Evolutionary conservation across 2,329 filamentous ascomycete genomes (phyloP), one percentile per base, ranked within the genome.

Genomic region (Helicocarpus griseus): DNA sequence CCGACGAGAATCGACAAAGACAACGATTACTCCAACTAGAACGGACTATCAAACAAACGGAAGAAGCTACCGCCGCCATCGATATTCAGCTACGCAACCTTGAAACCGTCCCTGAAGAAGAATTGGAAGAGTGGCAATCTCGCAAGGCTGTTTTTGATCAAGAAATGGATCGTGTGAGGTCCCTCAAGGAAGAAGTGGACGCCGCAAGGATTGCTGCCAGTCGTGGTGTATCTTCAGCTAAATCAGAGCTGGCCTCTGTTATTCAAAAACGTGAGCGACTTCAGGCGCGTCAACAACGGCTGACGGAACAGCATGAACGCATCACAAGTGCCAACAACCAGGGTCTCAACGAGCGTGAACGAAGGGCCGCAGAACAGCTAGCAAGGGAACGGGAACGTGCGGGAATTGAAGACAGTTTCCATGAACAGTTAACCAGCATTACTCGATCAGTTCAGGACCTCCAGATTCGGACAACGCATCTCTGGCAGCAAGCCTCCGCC

Each of bases 21-120:
- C 79, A 82, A 61, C 77, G 80, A 55, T 76, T 79, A 35, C 68
- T 79, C 55, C 81, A 85, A 59, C 73, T 83, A 54, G 79, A 77
- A 56, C 78, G 82, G 58, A 81, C 77, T 56, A 81, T 82, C 57
- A 75, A 74, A 51, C 80, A 83, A 64, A 81, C 80, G 4, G 80
- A 84, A 58, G 80, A 83, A 59, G 77, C 78, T 26, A 77, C 77
- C n/a, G 71, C 71, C 31, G 73, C 73, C 35, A 69, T 83, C 33
- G 73, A 77, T 52, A 62, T 63, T 46, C 76, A 82, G 60, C 72
- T 80, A 14, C 77, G 78, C 51, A 72, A 65, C 19, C 63, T 83
- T 49, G 78, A 77, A 52, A 75, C 74, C 6, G 72, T 82, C 54
- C 81, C 81, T 1, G 74, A 77, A 43, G 74, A 79, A 22, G 80